Base-by-base conservation (phyloP, 257 asterid species). In the Lithospermum erythrorhizon region DNA sequence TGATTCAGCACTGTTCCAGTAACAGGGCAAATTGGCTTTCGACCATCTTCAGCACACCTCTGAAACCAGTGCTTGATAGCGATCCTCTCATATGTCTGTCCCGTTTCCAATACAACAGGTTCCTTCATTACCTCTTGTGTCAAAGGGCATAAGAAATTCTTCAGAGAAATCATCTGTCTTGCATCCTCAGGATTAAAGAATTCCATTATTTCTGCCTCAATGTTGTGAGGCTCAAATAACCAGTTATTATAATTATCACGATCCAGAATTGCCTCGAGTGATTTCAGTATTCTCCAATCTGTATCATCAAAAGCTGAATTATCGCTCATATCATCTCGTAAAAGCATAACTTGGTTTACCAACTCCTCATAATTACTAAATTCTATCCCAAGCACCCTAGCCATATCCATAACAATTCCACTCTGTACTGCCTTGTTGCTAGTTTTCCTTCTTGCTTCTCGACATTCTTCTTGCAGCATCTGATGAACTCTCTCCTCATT, bases 111-210 rank as follows among this genome's bases (percentile, higher is more conserved):
- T 65, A 63, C 65, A 24, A 72, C 72, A 3, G 76, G 76, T 57
- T 66, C 65, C 69, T 67, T 72, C 76, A 66, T 72, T 18, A 72
- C 72, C 62, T 72, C 76, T 61, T 66, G 62, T 35, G 76, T 72
- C 61, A 72, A 62, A 37, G 76, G 76, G 17, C 76, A 72, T 1
- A 72, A 6, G 57, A 72, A 72, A 35, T 62, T 66, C 55, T 61
- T 72, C 55, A 72, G 67, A 19, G 76, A 72, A 3, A 60, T 37
- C 19, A 72, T 52, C 27, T 72, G 76, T 17, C 62, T 64, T 37
- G 67, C 68, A 32, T 72, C 76, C 53, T 72, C 65, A 57, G 56
- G 63, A 61, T 72, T 41, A 11, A 41, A 65, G n/a, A 67, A 60
- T 55, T 61, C 69, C 58, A 66, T 57, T 21, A 63, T 61, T 13